Percentiles rank a stretch among this genome's conserved stretches.
phyloP scores from a whole-genome alignment of 345 rosid species.

The Balakata baccata region DNA sequence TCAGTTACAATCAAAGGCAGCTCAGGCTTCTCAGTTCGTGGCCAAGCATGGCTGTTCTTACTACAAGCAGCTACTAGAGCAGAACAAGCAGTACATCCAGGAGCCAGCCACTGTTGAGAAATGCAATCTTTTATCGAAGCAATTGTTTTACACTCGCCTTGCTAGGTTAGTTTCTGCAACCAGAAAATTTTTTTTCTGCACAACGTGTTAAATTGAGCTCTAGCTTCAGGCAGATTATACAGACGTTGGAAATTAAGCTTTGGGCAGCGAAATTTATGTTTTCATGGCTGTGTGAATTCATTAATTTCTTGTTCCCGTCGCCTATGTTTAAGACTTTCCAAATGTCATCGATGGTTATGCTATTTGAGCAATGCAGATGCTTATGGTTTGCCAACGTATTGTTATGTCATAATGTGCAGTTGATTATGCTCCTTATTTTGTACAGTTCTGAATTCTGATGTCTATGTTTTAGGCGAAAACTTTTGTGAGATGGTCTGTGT shows the following conservation, averaged over 20 bases:
- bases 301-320: background rate
- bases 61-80: conserved; percentile 58
- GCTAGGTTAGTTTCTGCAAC: conserved; percentile 43
- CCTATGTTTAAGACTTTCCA: background rate
- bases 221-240: background rate
- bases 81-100: conserved; percentile 64
- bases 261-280: background rate
- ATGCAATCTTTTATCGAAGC: conserved; percentile 57
- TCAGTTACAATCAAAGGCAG: conserved; percentile 61
- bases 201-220: no score
- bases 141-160: conserved; percentile 66
- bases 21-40: conserved; percentile 49
- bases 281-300: background rate
- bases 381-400: background rate
- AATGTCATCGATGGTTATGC: background rate
- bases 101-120: conserved; percentile 61
- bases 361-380: background rate
- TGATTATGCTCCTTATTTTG: background rate
- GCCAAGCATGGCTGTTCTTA: conserved; percentile 48
- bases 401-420: background rate
- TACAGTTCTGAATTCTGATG: no score
- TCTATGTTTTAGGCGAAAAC: no score
- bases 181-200: background rate
- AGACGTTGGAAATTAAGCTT: background rate
- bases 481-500: background rate